phyloP scores from a whole-genome alignment of 306 rosid species.

The Sicyos edulis region DNA sequence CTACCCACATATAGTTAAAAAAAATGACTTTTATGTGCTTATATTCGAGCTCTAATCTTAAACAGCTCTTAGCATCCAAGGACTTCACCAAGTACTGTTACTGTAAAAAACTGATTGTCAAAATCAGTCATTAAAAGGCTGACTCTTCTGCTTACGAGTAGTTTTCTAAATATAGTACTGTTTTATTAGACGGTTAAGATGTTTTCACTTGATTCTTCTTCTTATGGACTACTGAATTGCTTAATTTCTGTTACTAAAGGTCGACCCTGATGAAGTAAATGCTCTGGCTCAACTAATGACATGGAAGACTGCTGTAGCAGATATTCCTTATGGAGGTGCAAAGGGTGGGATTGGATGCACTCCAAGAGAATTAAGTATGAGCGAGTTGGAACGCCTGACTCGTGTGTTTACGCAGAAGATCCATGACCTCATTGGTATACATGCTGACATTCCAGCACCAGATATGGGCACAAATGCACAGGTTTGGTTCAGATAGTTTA shows the following conservation, averaged over 20 bases:
- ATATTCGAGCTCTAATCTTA: background rate
- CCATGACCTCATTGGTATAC: constrained; percentile 57
- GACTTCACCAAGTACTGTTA: background rate
- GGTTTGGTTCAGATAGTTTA: constrained; percentile 27
- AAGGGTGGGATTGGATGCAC: constrained; percentile 68
- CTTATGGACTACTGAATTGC: constrained; percentile 4
- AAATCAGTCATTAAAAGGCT: background rate
- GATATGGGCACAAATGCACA: constrained; percentile 67
- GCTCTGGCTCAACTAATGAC: constrained; percentile 69
- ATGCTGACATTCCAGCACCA: constrained; percentile 62
- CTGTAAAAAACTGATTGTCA: background rate
- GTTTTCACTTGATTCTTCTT: background rate
- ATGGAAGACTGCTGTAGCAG: constrained; percentile 66
- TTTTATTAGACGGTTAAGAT: background rate
- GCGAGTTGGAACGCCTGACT: constrained; percentile 60
- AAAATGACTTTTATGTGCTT: background rate
- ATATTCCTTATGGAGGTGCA: constrained; percentile 66
- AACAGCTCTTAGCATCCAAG: background rate
- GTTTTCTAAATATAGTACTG: background rate
- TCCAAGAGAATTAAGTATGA: constrained; percentile 41
- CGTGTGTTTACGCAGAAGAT: constrained; percentile 60
- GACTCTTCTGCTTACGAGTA: background rate
- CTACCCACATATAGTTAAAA: no score
- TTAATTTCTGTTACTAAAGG: constrained; percentile 28
- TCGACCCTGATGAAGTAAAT: constrained; percentile 66